Evolutionary conservation across 139 green algal species (phyloP).

Genomic region (Chlorella sp.): DNA sequence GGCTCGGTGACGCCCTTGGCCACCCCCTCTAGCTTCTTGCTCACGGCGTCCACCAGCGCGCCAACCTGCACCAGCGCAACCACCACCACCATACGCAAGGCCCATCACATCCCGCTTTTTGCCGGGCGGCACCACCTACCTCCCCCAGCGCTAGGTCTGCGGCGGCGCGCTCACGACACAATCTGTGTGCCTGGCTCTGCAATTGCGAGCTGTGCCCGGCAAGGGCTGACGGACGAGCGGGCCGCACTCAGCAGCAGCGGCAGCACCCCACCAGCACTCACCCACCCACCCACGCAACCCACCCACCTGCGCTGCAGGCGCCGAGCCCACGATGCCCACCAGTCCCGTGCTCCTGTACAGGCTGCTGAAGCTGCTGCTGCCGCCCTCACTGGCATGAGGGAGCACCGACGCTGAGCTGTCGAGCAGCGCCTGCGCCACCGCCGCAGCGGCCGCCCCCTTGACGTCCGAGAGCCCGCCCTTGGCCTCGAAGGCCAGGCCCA

Average conservation of each 20-base stretch:
- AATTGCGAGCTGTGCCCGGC: too few species aligned
- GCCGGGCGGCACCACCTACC: too few species aligned
- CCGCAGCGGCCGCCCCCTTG: conserved; percentile 38
- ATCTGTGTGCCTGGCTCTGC: too few species aligned
- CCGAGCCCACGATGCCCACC: conserved; percentile 22
- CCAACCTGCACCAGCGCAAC: too few species aligned
- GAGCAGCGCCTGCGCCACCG: conserved; percentile 43
- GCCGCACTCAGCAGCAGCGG: too few species aligned
- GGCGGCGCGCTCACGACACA: too few species aligned
- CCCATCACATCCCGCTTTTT: too few species aligned
- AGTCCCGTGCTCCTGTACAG: conserved; percentile 37
- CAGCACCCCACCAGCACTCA: background rate
- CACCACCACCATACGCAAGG: too few species aligned
- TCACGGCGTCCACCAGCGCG: too few species aligned
- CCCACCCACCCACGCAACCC: background rate
- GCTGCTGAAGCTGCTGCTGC: conserved; percentile 22
- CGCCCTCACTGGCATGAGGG: conserved; percentile 20
- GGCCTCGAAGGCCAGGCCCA: conserved; percentile 45
- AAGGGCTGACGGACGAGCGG: too few species aligned
- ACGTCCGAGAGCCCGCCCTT: conserved; percentile 37
- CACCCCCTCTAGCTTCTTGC: conserved; percentile 24
- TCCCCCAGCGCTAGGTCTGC: too few species aligned
- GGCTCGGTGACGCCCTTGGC: conserved; percentile 26
- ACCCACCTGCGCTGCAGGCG: conserved; percentile 7
- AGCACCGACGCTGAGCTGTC: conserved; percentile 29